Evolutionary conservation across 495 filamentous ascomycete genomes (phyloP), one percentile per base, ranked within the genome.

Genomic region (Tetracladium setigerum): DNA sequence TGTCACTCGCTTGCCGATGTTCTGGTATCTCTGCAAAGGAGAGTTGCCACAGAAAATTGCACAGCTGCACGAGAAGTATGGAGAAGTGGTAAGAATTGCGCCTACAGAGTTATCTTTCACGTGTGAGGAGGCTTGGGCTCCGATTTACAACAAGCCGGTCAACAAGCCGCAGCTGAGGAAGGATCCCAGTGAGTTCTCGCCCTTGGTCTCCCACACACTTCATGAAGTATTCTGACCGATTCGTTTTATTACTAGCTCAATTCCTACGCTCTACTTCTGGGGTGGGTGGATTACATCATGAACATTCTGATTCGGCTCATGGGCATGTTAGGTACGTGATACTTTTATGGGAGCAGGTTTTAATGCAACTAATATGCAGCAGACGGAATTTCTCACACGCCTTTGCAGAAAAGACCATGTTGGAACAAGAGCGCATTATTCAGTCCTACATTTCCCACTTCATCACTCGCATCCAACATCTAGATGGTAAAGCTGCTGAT

Each of bases 251-350:
- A 3, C 22, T 27, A 27, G 22, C 22, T 3, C 22, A 27, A 14
- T 18, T 38, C 18, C 37, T 32, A 31, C 7, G 4, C 14, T 7
- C 40, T 39, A 13, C 34, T 11, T 15, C 22, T 35, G 34, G 34
- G 15, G 31, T 27, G 4, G 6, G 30, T 36, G 30, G 30, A 35
- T 19, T 52, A 17, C 32, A 31, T 47, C 42, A 39, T 22, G 36
- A 46, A 2, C 34, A 42, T 61, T 62, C 72, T 57, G 68, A 68
- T 47, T 56, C 74, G 38, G 74, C 80, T n/a, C 74, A 79, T 37
- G 77, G 73, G 47, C 76, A 76, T 1, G 77, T 81, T 24, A 79
- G 77, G 57, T 73, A 60, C 31, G 62, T 82, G 43, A 77, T 70
- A 4, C 61, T 79, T 59, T 79, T 7, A 27, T 27, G 22, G 3